Percentiles rank a stretch among this genome's conserved stretches.
Conservation (phyloP, 1,139 yeast genomes). For the Yamadazyma buinensis region DNA sequence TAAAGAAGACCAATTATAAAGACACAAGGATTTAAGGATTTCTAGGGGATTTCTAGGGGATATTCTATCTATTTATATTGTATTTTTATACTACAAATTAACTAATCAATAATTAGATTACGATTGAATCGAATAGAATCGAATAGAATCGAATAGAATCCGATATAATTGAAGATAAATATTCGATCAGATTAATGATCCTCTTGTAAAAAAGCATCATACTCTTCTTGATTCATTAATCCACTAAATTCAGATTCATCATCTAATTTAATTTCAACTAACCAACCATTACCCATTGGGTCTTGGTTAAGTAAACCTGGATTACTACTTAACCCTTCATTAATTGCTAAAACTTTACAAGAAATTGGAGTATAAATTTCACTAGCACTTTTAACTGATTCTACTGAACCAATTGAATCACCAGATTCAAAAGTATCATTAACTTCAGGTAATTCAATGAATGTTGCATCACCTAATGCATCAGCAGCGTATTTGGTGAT, state of each 20-base stretch:
- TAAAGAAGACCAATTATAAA: no score
- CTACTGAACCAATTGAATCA: constrained; percentile 89
- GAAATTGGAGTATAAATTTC: constrained; percentile 88
- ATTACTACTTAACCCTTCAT: constrained; percentile 57
- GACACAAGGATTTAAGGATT: no score
- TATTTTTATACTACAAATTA: no score
- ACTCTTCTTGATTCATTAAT: constrained; percentile 50
- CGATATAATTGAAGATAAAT: no score
- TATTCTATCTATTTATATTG: no score
- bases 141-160: no score
- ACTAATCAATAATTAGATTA: no score
- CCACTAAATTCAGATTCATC: constrained; percentile 30
- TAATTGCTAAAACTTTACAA: constrained; percentile 74
- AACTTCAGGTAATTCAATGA: constrained; percentile 81
- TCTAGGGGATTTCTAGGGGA: no score
- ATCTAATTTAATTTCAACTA: constrained; percentile 65
- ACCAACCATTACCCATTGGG: constrained; percentile 94
- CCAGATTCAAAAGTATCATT: constrained; percentile 67
- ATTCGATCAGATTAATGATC: no score
- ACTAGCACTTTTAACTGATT: constrained; percentile 89
- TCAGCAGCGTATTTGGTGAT: constrained; percentile 95
- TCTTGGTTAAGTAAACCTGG: constrained; percentile 83
- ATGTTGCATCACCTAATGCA: constrained; percentile 97
- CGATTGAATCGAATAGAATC: no score
- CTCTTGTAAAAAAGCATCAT: constrained; percentile 50